Evolutionary conservation across 176 grass and related monocot species (phyloP), one percentile per base, ranked within the genome.

Genomic region (Bromus sterilis): DNA sequence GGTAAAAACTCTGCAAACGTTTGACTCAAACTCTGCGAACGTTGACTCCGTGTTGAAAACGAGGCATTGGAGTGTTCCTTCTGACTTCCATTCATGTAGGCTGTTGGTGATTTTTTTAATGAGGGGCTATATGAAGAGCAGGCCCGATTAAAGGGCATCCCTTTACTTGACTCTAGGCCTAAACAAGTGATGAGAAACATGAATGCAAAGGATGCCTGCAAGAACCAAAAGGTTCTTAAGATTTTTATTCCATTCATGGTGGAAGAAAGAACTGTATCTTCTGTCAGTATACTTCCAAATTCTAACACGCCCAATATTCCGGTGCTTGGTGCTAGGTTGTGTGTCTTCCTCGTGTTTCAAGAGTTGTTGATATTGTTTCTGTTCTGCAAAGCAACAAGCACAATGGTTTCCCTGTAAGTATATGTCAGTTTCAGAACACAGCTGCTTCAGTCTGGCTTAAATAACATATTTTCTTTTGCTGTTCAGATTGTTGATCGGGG

Each of bases 51-150:
- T 60, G 80, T 80, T 63, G 55, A 82, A 66, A 51, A 86, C 30
- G 42, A 67, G 76, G 46, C 48, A 66, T 77, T 84, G 55, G 9
- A 69, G 77, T 28, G 39, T 53, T 39, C 13, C 37, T 57, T 89
- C 53, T 80, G 70, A 83, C 65, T 89, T 80, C 42, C 24, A 11
- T 91, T 63, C 80, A 56, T 88, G 26, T 76, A 98, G 96, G 92
- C 96, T 68, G 96, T 98, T 65, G 96, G 96, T 66, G 96, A 98
- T 76, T 86, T 98, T 72, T 98, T 98, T 79, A 98, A 95, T 25
- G 90, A 93, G 80, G 96, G 96, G 36, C 70, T 98, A 67, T 98
- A 98, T 85, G 96, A 98, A 89, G 87, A 86, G 69, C 93, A 95
- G 83, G 93, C 96, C 75, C 87, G 78, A 61, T 81, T 98, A 81